phyloP scores from a whole-genome alignment of 176 grass and related monocot genomes.

The Paspalum vaginatum region DNA sequence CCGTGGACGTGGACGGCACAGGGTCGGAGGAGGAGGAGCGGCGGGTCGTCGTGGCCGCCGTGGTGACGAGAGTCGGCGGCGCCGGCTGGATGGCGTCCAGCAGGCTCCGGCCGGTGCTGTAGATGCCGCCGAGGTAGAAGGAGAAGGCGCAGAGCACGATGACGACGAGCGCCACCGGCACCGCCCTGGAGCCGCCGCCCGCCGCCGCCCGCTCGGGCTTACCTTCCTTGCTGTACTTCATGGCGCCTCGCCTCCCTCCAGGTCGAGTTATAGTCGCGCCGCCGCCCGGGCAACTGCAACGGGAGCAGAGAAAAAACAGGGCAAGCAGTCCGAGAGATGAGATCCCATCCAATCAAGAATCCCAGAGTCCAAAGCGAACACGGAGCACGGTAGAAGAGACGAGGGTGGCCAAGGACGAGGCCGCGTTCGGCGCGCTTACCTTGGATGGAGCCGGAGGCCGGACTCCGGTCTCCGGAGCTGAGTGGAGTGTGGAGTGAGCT shows the following conservation, averaged over 20 bases:
- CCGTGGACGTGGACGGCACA: no score
- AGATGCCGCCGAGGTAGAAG: slow-evolving; percentile 86
- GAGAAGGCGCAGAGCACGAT: slow-evolving; percentile 75
- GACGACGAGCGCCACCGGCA: slow-evolving; percentile 63
- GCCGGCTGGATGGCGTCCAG: slow-evolving; percentile 41
- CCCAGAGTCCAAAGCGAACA: no score
- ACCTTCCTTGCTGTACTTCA: slow-evolving; percentile 79
- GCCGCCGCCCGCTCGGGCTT: slow-evolving; percentile 52
- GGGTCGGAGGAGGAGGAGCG: not conserved
- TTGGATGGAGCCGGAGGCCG: not conserved
- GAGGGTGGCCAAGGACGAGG: no score
- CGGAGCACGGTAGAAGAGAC: no score
- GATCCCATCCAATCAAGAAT: no score
- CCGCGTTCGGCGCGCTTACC: not conserved
- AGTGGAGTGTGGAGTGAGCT: not conserved
- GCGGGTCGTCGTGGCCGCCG: not conserved
- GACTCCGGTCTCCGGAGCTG: not conserved
- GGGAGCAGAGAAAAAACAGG: not conserved
- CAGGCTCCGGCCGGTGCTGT: slow-evolving; percentile 61
- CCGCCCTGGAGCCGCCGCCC: slow-evolving; percentile 51
- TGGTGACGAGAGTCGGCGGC: not conserved
- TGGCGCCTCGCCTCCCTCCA: not conserved
- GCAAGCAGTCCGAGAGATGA: no score
- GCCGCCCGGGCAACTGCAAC: not conserved
- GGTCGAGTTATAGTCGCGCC: not conserved